Base-by-base conservation (phyloP, 352 stramenopile genomes). In the Chrysophaeum taylorii region DNA sequence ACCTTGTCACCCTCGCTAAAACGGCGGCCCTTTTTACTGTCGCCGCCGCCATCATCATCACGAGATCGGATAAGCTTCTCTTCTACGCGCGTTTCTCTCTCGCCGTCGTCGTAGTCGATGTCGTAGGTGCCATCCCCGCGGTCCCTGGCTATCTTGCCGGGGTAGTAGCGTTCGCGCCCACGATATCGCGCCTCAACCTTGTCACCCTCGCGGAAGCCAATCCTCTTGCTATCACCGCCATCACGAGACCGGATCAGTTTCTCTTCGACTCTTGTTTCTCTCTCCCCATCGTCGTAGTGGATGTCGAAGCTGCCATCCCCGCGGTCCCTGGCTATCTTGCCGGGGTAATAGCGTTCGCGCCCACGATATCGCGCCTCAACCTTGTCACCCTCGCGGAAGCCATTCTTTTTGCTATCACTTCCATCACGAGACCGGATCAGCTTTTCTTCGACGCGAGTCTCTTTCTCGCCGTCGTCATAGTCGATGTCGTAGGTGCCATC, bases 251-350 rank as follows among this genome's bases (percentile, higher is more conserved):
- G 50, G 50, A 61, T 61, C 16, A 61, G 50, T 7, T 25, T 16
- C 50, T 61, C 27, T 7, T 16, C 50, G 50, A 61, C 50, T 12
- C 50, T 12, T 15, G 50, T 27, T 25, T 61, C 50, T 12, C 50
- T 16, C 39, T 85, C 81, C n/a, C 79, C 81, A 42, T 89, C 80
- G 2, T 89, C 82, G 62, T 84, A 89, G 23, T 74, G 69, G 60
- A 92, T 71, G 45, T 90, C 84, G 70, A 82, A 90, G 15, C 84
- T 89, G 1, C 81, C 83, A 69, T 91, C 81, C 0, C 68, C 67
- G 63, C 84, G 82, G 18, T 81, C 71, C 4, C 84, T 70, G 0
- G 66, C 33, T 2, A 92, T 82, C 66, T 83, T 84, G 0, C 85
- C 86, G 12, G 74, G 35, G 63, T 85, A 92, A 72, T 78, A 89